Percentiles rank a stretch among this genome's conserved stretches.
phyloP scores from a whole-genome alignment of 139 green algal species.

The Coelastrella sp. region DNA sequence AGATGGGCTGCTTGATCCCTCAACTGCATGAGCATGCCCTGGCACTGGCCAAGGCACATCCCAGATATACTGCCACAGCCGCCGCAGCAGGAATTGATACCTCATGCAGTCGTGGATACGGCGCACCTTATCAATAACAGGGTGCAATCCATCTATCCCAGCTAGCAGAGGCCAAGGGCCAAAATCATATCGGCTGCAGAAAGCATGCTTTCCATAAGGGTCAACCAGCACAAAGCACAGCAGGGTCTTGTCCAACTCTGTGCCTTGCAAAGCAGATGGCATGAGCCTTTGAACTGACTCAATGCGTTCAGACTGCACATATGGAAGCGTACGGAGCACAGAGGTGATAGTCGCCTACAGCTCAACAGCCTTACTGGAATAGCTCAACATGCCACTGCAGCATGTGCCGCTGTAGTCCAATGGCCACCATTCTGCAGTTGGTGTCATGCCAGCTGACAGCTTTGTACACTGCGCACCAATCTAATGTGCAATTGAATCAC shows the following conservation, averaged over 20 bases:
- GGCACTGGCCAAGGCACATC: not conserved
- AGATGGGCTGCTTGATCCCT: not conserved
- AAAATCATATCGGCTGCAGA: constrained; percentile 94
- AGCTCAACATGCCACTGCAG: too few relatives aligned
- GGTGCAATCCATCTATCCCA: constrained; percentile 56
- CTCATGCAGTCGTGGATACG: too few relatives aligned
- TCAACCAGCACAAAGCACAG: constrained; percentile 95
- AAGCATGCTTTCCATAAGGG: constrained; percentile 69
- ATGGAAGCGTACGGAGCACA: too few relatives aligned
- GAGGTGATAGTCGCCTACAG: too few relatives aligned
- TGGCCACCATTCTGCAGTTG: too few relatives aligned
- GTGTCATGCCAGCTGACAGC: too few relatives aligned
- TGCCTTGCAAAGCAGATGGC: constrained; percentile 6
- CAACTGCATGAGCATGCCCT: not conserved
- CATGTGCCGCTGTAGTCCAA: too few relatives aligned
- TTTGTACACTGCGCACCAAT: too few relatives aligned
- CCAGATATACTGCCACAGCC: not conserved
- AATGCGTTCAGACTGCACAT: constrained; percentile 65
- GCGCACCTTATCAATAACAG: constrained; percentile 45
- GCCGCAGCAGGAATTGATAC: too few relatives aligned
- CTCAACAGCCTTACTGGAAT: too few relatives aligned
- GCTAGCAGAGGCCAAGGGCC: constrained; percentile 90
- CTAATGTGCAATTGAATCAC: too few relatives aligned
- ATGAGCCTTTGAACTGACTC: constrained; percentile 53
- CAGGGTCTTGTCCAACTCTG: constrained; percentile 71